Evolutionary conservation across 116 monocot genomes (phyloP), one percentile per base, ranked within the genome.

Genomic region (Cymodocea nodosa): DNA sequence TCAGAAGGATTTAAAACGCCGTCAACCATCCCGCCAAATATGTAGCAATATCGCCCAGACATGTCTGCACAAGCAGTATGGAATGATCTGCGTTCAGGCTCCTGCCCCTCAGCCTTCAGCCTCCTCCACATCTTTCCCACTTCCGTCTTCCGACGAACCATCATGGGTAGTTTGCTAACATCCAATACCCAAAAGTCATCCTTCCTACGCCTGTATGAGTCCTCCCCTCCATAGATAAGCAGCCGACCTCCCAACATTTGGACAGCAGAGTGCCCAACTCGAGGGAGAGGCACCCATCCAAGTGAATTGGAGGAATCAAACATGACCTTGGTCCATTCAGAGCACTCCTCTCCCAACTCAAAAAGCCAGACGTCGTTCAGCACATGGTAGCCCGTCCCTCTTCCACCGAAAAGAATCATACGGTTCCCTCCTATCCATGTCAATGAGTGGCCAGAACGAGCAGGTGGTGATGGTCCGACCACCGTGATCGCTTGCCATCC

Each of bases 21-120:
- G 67, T 97, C 88, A 0, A 91, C 79, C 97, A 97, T 97, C 22
- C 97, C 97, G 1, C 97, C 97, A 57, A 88, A 91, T 9, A 97
- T 50, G 56, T 79, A 91, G 3, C 88, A 34, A 54, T 39, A 71
- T 52, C 75, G 53, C 0, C 97, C 91, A 15, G 85, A 83, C 23
- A 13, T 49, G 66, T 90, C 91, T 6, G 73, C 59, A 62, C 87
- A 90, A 15, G 88, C 83, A 6, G 87, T 74, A 39, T 97, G 97
- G 59, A 97, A 97, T 15, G 91, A 90, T 62, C 97, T 73, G 59
- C 66, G 73, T 6, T 72, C 73, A 8, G 85, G 85, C 73, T 62
- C 40, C n/a, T 75, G 74, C 13, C 83, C 84, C 68, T 83, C 85
- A 5, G 81, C 61, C 30, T 56, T 65, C 52, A 91, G 63, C 66